Percentiles rank a stretch among this genome's conserved stretches.
Conservation (phyloP, 345 rosid species). For the Melastoma malabathricum region DNA sequence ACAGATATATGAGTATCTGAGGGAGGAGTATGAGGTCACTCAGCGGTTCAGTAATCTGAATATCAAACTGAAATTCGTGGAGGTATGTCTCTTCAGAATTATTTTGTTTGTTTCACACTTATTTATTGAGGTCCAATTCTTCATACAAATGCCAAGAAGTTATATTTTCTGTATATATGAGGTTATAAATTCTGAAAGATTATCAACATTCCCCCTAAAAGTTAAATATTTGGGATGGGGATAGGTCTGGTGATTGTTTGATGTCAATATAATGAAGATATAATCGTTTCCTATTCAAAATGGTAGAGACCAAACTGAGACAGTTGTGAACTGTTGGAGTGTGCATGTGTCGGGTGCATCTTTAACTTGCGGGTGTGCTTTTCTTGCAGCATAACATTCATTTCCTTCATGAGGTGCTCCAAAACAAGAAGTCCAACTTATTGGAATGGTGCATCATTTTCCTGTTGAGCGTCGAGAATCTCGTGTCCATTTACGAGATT, state of each 20-base stretch:
- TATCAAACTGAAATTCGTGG: constrained; percentile 81
- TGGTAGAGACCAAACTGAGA: no score
- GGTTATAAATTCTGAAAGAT: no score
- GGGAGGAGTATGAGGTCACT: constrained; percentile 86
- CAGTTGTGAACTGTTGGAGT: no score
- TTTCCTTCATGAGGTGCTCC: constrained; percentile 85
- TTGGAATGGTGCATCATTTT: constrained; percentile 86
- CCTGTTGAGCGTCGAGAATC: constrained; percentile 58
- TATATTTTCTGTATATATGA: no score
- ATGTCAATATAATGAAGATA: no score
- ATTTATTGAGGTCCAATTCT: neutral
- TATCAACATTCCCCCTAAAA: no score
- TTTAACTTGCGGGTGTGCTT: neutral
- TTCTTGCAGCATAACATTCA: constrained; percentile 79
- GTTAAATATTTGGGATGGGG: no score
- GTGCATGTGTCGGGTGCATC: neutral
- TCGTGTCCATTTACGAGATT: constrained; percentile 59
- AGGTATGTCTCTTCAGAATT: constrained; percentile 27
- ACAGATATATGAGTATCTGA: constrained; percentile 72
- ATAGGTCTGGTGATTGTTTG: no score
- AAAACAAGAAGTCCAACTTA: constrained; percentile 68
- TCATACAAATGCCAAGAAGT: neutral
- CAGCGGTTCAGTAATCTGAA: constrained; percentile 84
- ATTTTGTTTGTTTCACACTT: neutral
- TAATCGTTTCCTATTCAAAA: no score